Evolutionary conservation across 129 eudicot genomes (phyloP), one percentile per base, ranked within the genome.

Genomic region (Daucus carota): DNA sequence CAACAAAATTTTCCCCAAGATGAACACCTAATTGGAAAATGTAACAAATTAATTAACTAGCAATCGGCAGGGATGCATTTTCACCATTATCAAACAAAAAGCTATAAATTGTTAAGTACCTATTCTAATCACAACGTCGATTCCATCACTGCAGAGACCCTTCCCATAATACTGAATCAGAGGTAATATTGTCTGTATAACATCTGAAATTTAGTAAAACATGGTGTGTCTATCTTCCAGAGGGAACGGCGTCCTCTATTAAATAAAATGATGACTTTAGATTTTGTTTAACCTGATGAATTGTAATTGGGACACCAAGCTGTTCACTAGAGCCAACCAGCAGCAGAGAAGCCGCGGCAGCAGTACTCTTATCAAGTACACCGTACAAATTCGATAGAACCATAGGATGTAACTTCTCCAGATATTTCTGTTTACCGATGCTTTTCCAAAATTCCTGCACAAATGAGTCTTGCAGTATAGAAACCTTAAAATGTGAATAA

Each of bases 381-480:
- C 85, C 82, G 28, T 79, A 83, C 74, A 94, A 60, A 82, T 91
- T 94, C 67, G 86, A 87, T 80, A 94, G 81, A 73, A 94, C 96
- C 84, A 87, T 77, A 13, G 96, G 88, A 77, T 94, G 99, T 57
- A 94, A 71, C 78, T 72, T 85, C 84, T 83, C 96, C 74, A 94
- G 83, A 81, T 94, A 94, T 45, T 81, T 71, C 54, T 89, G 92
- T 82, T 94, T 94, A 72, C 99, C 99, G 40, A 91, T 82, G 78
- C 78, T 82, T 82, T 84, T 88, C 96, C 97, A 94, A 76, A 94
- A 77, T 79, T 89, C 97, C 54, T 86, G 92, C 83, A 94, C 90
- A 87, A 94, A 94, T 65, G 99, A 94, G 68, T 88, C 99, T 94
- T 94, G 99, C 71, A 94, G 97, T 82, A 94, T 93, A 81, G 96